Conservation (phyloP, 306 rosid species). For the Medicago truncatula region DNA sequence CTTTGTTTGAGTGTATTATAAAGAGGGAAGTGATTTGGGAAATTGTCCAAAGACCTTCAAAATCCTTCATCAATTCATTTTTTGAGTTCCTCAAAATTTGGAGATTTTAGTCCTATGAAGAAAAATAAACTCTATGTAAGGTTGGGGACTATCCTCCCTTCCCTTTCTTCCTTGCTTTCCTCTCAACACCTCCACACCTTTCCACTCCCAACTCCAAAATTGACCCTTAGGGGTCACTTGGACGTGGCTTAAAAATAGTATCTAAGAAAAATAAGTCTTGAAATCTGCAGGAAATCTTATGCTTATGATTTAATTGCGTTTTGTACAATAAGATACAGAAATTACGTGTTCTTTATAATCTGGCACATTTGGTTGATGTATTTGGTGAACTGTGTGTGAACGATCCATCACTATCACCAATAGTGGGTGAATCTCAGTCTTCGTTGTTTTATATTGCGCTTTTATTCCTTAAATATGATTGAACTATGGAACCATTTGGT, state of each 20-base stretch:
- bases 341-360: slow-evolving; percentile 6
- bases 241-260: slow-evolving; percentile 15
- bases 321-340: background rate
- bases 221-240: slow-evolving; percentile 8
- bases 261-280: slow-evolving; percentile 9
- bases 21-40: no score
- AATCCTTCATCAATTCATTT: background rate
- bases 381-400: background rate
- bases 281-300: background rate
- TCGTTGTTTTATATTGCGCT: slow-evolving; percentile 15
- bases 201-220: no score
- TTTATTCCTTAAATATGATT: slow-evolving; percentile 12
- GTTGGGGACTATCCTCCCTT: no score
- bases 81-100: background rate
- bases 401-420: background rate
- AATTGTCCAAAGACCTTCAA: no score
- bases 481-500: slow-evolving; percentile 15
- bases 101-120: no score
- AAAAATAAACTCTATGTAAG: no score
- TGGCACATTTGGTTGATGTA: slow-evolving; percentile 7
- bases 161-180: no score
- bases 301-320: slow-evolving; percentile 24
- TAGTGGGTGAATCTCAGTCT: slow-evolving; percentile 1
- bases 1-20: no score
- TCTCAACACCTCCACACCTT: no score